phyloP scores from a whole-genome alignment of 2,329 filamentous ascomycete species.

The Apiospora malaysiana region DNA sequence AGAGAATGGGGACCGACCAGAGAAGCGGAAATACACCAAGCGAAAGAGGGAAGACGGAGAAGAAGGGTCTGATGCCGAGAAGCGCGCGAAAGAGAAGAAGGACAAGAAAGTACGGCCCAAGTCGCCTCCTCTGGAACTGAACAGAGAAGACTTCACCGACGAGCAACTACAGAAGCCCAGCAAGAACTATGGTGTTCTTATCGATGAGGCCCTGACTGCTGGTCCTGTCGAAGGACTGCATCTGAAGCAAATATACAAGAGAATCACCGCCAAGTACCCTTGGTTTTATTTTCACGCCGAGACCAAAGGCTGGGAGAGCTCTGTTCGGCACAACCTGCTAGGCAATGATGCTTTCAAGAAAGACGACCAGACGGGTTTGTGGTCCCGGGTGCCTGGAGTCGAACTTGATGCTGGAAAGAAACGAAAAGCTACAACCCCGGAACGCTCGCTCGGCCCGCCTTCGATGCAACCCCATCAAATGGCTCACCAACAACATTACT shows the following conservation, averaged over 20 bases:
- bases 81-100: constrained; percentile 60
- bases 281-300: constrained; percentile 66
- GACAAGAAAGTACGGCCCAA: constrained; percentile 64
- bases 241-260: constrained; percentile 68
- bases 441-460: constrained; percentile 43
- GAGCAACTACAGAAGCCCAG: constrained; percentile 66
- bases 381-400: constrained; percentile 63
- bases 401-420: constrained; percentile 67
- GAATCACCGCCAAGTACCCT: constrained; percentile 62
- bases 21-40: constrained; percentile 72
- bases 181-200: constrained; percentile 67
- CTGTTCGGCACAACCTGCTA: constrained; percentile 68
- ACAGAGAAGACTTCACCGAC: constrained; percentile 60
- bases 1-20: constrained; percentile 61
- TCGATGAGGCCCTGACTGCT: constrained; percentile 63
- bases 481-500: constrained; percentile 35
- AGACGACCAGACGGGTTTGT: constrained; percentile 60
- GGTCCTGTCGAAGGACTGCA: constrained; percentile 60
- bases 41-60: constrained; percentile 63
- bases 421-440: constrained; percentile 60
- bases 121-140: constrained; percentile 64
- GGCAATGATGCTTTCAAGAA: constrained; percentile 67
- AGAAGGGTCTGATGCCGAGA: constrained; percentile 62
- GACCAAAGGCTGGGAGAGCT: constrained; percentile 71
- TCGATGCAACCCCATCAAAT: constrained; percentile 37